Percentiles rank a stretch among this genome's conserved stretches.
Conservation (phyloP, 2,329 filamentous ascomycete species). For the Epicoccum sorghinum region DNA sequence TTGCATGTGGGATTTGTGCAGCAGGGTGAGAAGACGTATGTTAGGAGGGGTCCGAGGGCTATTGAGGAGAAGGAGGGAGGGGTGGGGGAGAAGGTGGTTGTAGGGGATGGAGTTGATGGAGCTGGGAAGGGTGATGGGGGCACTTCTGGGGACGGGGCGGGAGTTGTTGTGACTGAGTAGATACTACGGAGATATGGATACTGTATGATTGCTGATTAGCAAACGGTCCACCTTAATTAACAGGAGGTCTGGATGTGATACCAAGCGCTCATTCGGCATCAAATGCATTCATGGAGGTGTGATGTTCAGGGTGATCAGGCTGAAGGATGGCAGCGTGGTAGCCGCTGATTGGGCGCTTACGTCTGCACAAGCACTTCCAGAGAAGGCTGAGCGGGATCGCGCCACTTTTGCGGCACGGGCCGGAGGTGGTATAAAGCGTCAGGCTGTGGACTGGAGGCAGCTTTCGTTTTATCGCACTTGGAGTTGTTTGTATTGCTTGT, state of each 20-base stretch:
- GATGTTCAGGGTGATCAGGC: background rate
- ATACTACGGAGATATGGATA: too few species aligned
- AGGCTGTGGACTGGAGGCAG: too few species aligned
- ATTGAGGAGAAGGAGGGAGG: slow-evolving; percentile 2
- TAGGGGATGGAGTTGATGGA: background rate
- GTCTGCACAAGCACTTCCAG: background rate
- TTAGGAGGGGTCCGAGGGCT: slow-evolving; percentile 2
- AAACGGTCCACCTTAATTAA: too few species aligned
- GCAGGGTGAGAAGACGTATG: background rate
- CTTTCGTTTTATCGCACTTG: too few species aligned
- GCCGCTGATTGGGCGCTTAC: background rate
- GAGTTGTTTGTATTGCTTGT: too few species aligned
- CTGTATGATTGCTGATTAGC: too few species aligned
- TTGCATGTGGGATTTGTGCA: slow-evolving; percentile 39
- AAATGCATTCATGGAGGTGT: too few species aligned
- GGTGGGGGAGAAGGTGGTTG: slow-evolving; percentile 3
- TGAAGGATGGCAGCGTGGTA: slow-evolving; percentile 2
- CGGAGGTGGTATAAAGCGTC: background rate
- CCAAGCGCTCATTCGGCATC: too few species aligned
- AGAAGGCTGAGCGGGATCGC: background rate
- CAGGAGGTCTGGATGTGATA: too few species aligned
- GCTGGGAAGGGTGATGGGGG: slow-evolving; percentile 1
- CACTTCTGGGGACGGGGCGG: background rate
- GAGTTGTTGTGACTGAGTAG: too few species aligned
- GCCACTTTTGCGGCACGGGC: background rate